Evolutionary conservation across 768 basidiomycete genomes (phyloP), one percentile per base, ranked within the genome.

Genomic region (Russula virescens): DNA sequence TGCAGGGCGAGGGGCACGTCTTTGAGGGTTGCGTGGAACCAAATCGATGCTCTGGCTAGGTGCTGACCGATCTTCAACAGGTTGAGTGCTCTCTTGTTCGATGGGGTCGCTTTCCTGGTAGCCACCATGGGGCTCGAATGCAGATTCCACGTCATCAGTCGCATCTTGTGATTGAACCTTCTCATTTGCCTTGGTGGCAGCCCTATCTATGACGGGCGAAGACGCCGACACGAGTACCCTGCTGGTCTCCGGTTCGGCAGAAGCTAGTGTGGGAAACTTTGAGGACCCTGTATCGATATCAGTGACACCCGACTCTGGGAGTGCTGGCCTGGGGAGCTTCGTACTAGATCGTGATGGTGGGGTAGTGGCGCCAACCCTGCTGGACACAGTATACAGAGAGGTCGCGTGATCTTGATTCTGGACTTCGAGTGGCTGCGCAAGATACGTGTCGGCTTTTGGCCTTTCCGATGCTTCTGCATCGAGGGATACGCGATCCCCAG

Each of bases 81-180:
- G 42, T 43, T 60, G 58, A 49, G 52, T 60, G 23, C 18, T 52
- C 25, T 58, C 59, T 26, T 38, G 21, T 40, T 68, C 67, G 26
- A 68, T 68, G 40, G 67, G 67, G 25, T 68, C 67, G 34, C 55
- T 60, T 42, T 66, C 64, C 31, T 51, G 23, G 9, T 43, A 7
- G 21, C 40, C 38, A 54, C 21, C 38, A 11, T 45, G 49, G 2
- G 31, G 31, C 31, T 62, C 55, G 38, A 58, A 61, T 28, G 43
- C 16, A 50, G 65, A 46, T 19, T 68, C 65, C 1, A 63, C 51
- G n/a, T 63, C 65, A 34, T 66, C 65, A 48, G 43, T 55, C 21
- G 55, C 46, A 23, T 61, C 52, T 50, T 60, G 43, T n/a, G 34
- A 47, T 25, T 42, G 58, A 45, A 16, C n/a, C 18, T 56, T 46